Base-by-base conservation (phyloP, 768 basidiomycete genomes). In the Postia placenta region DNA sequence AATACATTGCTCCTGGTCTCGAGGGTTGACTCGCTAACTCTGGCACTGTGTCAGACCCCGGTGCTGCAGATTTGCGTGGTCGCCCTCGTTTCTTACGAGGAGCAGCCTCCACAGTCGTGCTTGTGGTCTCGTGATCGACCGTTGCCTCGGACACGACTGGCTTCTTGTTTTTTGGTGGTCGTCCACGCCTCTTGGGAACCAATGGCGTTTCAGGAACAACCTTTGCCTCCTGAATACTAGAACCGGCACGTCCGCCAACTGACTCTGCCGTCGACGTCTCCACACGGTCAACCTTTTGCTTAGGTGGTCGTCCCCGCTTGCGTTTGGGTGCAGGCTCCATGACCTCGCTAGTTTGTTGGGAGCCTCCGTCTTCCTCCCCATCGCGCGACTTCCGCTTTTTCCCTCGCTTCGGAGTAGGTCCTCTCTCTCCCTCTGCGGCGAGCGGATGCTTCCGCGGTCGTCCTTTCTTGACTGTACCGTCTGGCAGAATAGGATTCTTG, bases 401-500 rank as follows among this genome's bases (percentile, higher is more conserved):
- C n/a, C 56, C 60, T 47, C 57, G 48, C 55, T 41, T 55, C 14
- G 43, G 17, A 25, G 48, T 54, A 24, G 47, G 54, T 43, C 51
- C 60, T 41, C 58, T 51, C 27, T 20, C 53, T 55, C 37, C 24
- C 20, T 25, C 5, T 38, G 43, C 38, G 19, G 42, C 14, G 24
- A 36, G n/a, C 11, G n/a, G 37, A 0, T 45, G 4, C 55, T 78
- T 86, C 48, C 73, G 69, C 36, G 85, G 77, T 28, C 80, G 67
- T 20, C 80, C 81, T 56, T 74, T 75, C 62, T 85, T 87, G 44
- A 75, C 69, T 27, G 66, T 67, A 17, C 76, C 78, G 58, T 76
- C 73, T 20, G 74, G 63, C 15, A 78, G 61, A 19, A 79, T 63
- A 9, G 76, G 76, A 51, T 78, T 79, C 55, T 63, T 72, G 71